phyloP scores from a whole-genome alignment of 257 asterid genomes.

The Solanum bulbocastanum region DNA sequence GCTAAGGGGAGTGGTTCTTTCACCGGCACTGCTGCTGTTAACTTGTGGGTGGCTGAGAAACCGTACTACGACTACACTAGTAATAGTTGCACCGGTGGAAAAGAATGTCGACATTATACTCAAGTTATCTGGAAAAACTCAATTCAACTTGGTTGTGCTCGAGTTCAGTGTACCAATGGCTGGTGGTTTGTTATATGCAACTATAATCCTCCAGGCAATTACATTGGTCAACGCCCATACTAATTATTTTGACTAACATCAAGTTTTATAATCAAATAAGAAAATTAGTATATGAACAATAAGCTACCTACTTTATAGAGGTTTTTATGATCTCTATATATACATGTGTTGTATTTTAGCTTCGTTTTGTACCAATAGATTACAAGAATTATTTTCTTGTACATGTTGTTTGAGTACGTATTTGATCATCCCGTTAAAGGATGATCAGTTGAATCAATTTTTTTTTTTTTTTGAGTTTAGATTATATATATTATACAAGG shows the following conservation, averaged over 20 bases:
- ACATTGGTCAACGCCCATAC: constrained; percentile 9
- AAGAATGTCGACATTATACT: constrained; percentile 27
- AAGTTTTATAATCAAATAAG: background rate
- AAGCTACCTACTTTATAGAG: background rate
- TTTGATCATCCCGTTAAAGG: background rate
- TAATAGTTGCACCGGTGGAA: constrained; percentile 10
- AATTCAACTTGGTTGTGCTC: constrained; percentile 20
- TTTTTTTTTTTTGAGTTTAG: rapidly evolving
- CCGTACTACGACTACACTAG: background rate
- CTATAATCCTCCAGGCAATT: constrained; percentile 21
- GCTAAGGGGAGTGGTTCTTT: constrained; percentile 1
- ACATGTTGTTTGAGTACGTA: background rate
- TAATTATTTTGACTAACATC: background rate
- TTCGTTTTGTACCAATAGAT: background rate
- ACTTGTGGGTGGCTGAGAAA: constrained; percentile 15
- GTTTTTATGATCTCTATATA: background rate
- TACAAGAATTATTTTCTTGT: background rate
- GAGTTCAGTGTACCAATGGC: constrained; percentile 13
- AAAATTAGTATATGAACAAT: background rate
- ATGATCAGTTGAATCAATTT: background rate
- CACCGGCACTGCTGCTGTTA: constrained; percentile 3
- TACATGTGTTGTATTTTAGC: background rate
- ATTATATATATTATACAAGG: too few species aligned
- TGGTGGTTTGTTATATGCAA: constrained; percentile 20
- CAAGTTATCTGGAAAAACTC: constrained; percentile 27